These are phyloP conservation scores for Thelephora aurantiotincta DNA, from an alignment of 768 basidiomycete genomes.

Conservation along the genomic window DNA sequence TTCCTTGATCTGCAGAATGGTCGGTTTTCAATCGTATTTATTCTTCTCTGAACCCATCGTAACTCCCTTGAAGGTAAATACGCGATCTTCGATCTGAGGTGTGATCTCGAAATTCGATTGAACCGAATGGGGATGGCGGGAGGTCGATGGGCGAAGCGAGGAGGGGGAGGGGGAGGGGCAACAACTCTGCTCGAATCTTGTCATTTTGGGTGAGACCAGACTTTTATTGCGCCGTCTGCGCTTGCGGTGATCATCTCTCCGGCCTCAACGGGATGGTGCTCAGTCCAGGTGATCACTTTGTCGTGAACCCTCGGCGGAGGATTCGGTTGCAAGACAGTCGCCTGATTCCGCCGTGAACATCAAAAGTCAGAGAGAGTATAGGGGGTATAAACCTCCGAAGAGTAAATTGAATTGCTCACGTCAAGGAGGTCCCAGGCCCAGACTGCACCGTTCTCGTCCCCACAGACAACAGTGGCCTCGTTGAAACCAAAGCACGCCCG, in stretches of 20 bases:
- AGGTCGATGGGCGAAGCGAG: too few relatives aligned
- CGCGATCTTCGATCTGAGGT: too few relatives aligned
- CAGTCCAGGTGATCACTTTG: constrained; percentile 84
- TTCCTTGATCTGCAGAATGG: too few relatives aligned
- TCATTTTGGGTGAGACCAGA: constrained; percentile 52
- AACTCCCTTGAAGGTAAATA: too few relatives aligned
- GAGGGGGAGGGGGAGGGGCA: too few relatives aligned
- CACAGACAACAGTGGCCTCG: constrained; percentile 71
- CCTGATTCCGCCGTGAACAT: constrained; percentile 27
- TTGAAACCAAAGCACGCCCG: constrained; percentile 72
- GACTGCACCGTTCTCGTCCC: constrained; percentile 80
- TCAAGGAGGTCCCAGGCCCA: constrained; percentile 94
- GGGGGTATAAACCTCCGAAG: not conserved
- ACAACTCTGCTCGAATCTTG: too few relatives aligned
- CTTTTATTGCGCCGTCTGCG: constrained; percentile 82
- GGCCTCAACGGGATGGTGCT: constrained; percentile 71
- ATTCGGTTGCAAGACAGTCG: constrained; percentile 49
- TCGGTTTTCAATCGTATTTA: too few relatives aligned
- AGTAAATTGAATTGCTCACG: constrained; percentile 33
- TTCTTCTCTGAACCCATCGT: too few relatives aligned
- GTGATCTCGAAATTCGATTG: too few relatives aligned
- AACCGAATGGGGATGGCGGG: too few relatives aligned
- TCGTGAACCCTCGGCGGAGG: constrained; percentile 70
- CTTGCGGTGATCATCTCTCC: constrained; percentile 83
- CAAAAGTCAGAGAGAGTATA: not conserved